Base-by-base conservation (phyloP, 306 rosid species). In the Malus fusca region DNA sequence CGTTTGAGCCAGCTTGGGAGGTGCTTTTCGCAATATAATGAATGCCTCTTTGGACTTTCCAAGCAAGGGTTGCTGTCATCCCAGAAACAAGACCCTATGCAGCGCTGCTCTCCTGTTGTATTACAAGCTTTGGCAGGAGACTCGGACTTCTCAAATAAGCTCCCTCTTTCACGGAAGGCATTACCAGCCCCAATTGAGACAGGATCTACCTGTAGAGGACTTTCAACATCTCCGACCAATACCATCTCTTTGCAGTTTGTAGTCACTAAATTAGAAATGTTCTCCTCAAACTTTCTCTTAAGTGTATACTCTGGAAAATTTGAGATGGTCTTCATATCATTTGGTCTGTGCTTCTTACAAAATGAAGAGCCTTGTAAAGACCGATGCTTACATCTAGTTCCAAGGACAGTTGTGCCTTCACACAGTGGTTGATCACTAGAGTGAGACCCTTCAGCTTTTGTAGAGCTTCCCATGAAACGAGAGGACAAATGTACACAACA, bases 1-100 rank as follows among this genome's bases (percentile, higher is more conserved):
- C 99, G 96, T 82, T 96, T 96, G 74, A 92, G 97, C 97, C 99
- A 96, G 78, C 97, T 96, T 48, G 99, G 99, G 66, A 92, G 91
- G 85, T 96, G 99, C 74, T 75, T 86, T 61, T 96, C 98, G 69
- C 99, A 96, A 79, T 96, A 96, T 77, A 92, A 82, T 48, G 78
- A 87, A 88, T 90, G 88, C 18, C 96, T 87, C 77, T 88, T 92
- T 66, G 97, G 96, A 77, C 80, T 85, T 86, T 92, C 99, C 84
- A 70, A 61, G 81, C 99, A 96, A 65, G 91, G 88, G 70, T 82
- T 87, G 79, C 26, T 78, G 83, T 85, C 84, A 78, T 85, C 91
- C 56, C 42, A 83, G 75, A 81, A 86, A 79, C 89, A 85, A 40
- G 92, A 92, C 61, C 97, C 97, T 72, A 96, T 85, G 67, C 99